Evolutionary conservation across 345 rosid genomes (phyloP), one percentile per base, ranked within the genome.

Genomic region (Corchorus olitorius): DNA sequence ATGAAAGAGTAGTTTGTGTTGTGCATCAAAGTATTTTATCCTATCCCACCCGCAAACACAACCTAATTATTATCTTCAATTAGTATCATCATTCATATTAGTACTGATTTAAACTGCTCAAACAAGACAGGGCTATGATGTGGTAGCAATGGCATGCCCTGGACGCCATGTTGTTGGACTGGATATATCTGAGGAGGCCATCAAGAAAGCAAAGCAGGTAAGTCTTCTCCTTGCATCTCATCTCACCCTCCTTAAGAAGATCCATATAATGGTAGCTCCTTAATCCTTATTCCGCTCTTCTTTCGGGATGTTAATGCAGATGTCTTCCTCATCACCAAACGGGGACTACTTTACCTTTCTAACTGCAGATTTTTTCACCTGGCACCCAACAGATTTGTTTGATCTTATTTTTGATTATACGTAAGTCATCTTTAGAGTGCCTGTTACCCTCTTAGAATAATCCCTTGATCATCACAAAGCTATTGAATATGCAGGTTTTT

Each of bases 391-490:
- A 58, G 93, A 89, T 72, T 74, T 82, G 37, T 93, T 92, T 20
- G 92, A 92, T 83, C 89, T 92, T 72, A 90, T 93, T 78, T 87
- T 91, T 37, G 95, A 93, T 81, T 92, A 93, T 59, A 93, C 95
- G 97, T 93, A 84, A 84, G 97, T 85, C 3, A 35, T 16, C 64
- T 69, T 60, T 34, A 67, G 22, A 15, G 22, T 19, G n/a, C 8
- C n/a, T 52, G 34, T 48, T 75, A 8, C 68, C 58, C 50, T 39
- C 20, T 54, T 35, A 37, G 46, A 3, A 75, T 15, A 54, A 33
- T 55, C 53, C 52, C 4, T 64, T 41, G 64, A 39, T 77, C 37
- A 63, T 83, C 52, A 35, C 41, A 55, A 65, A 8, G 27, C 71
- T 61, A 37, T 45, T 59, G 37, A 62, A 73, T 65, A 12, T 70